A percentile compares a stretch with the other conserved stretches of the same genome.
Evolutionary conservation across 306 rosid genomes (phyloP).

Genomic region (Cicer yamashitae): DNA sequence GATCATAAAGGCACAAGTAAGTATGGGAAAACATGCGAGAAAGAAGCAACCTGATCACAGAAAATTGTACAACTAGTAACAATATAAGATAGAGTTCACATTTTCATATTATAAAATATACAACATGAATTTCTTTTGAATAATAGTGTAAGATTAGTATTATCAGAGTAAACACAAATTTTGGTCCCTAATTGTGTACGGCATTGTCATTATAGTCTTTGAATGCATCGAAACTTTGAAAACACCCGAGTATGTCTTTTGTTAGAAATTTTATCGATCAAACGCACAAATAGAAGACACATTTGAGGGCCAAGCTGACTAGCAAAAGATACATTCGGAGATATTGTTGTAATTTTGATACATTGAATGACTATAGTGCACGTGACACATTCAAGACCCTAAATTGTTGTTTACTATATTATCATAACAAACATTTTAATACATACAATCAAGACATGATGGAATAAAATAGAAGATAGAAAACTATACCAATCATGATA

Average conservation of each 20-base stretch:
- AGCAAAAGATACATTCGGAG: no score
- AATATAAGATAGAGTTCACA: conserved; percentile 24
- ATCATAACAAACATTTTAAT: background rate
- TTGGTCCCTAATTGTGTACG: no score
- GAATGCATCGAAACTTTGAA: no score
- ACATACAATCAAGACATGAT: conserved; percentile 16
- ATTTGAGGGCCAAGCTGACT: no score
- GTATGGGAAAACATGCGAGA: conserved; percentile 12
- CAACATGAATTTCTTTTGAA: background rate
- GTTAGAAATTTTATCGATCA: no score
- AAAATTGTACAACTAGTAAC: conserved; percentile 3
- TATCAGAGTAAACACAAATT: background rate
- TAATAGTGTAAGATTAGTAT: background rate
- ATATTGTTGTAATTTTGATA: no score
- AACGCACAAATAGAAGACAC: no score
- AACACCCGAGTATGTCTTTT: no score
- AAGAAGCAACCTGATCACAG: background rate
- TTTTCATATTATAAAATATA: background rate
- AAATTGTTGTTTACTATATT: no score
- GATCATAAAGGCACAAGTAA: conserved; percentile 39
- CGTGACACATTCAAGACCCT: no score
- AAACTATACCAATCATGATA: conserved; percentile 85
- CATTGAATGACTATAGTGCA: no score
- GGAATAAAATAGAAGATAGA: conserved; percentile 31
- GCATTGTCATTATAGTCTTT: no score